A percentile compares a stretch with the other conserved stretches of the same genome.
Conservation (phyloP, 768 basidiomycete species). For the Agrocybe chaxingu region DNA sequence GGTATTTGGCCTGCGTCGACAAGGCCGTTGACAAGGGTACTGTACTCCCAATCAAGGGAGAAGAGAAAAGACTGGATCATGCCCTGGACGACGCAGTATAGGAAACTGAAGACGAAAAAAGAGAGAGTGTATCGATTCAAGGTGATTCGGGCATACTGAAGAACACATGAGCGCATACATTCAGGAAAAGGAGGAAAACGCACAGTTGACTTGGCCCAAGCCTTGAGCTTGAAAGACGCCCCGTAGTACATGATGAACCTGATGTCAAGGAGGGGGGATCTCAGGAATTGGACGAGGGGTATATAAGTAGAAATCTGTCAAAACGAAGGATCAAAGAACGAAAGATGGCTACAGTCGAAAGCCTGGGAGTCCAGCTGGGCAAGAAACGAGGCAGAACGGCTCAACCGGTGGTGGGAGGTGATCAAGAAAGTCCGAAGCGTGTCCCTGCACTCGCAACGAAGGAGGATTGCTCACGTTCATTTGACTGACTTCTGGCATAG, state of each 20-base stretch:
- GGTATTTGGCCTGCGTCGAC: slow-evolving; percentile 33
- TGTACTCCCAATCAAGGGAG: slow-evolving; percentile 40
- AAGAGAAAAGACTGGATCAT: slow-evolving; percentile 47
- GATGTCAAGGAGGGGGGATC: no score
- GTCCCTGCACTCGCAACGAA: no score
- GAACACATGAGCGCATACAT: neutral
- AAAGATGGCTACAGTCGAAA: neutral
- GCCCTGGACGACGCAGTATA: slow-evolving; percentile 52
- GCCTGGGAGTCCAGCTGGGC: neutral
- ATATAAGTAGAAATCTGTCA: neutral
- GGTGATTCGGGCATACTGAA: slow-evolving; percentile 35
- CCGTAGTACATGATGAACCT: no score
- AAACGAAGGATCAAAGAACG: neutral
- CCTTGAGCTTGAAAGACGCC: slow-evolving; percentile 7
- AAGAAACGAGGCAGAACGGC: no score
- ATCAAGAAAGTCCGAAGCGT: neutral
- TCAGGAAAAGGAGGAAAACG: slow-evolving; percentile 2
- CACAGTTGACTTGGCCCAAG: slow-evolving; percentile 12
- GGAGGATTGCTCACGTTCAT: slow-evolving; percentile 7
- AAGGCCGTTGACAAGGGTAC: slow-evolving; percentile 32
- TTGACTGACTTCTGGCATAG: neutral
- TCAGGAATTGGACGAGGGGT: neutral
- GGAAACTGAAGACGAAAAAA: slow-evolving; percentile 49
- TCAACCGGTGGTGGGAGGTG: neutral
- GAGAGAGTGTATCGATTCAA: slow-evolving; percentile 35